Evolutionary conservation across 2,329 filamentous ascomycete species (phyloP), one percentile per base, ranked within the genome.

Genomic region (Fusarium anthophilum): DNA sequence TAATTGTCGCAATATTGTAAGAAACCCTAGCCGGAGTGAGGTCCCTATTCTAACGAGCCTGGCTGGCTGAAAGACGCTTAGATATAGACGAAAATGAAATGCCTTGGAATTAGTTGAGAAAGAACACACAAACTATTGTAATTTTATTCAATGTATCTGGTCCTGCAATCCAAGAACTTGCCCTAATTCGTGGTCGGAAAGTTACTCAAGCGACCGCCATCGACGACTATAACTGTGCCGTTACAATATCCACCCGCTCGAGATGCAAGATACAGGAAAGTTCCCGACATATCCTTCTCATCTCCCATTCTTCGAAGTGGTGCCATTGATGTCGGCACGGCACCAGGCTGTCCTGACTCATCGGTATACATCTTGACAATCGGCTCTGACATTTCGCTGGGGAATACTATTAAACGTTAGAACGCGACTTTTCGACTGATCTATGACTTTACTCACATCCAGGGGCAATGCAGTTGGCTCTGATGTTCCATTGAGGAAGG

Each of bases 401-500:
- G 72, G 39, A 74, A 75, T 9, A 74, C 72, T 74, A 24, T 12
- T 2, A 10, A 20, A 26, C 8, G n/a, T 74, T 38, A 74, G 32
- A 6, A 20, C 5, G 3, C 3, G 0, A 9, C 10, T 22, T 18
- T 6, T 7, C 6, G 7, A 9, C 1, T 15, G 3, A 6, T 10
- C 0, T 0, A 15, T n/a, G 5, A 17, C 15, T 26, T 3, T 6
- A 66, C 72, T 64, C 51, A 74, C 72, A 45, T 45, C 72, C 72
- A 50, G 72, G 72, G 12, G 56, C 61, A 5, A 74, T 75, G 7
- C 64, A 73, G 6, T 74, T 74, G 28, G 72, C 69, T 22, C 71
- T 71, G 24, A 78, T 77, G 28, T 74, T 72, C 76, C 75, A 78
- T 43, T 78, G 76, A 10, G 75, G 76, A 18, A 76, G 63, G 39